Conservation (phyloP, 495 filamentous ascomycete species). For the Trichoderma gamsii region DNA sequence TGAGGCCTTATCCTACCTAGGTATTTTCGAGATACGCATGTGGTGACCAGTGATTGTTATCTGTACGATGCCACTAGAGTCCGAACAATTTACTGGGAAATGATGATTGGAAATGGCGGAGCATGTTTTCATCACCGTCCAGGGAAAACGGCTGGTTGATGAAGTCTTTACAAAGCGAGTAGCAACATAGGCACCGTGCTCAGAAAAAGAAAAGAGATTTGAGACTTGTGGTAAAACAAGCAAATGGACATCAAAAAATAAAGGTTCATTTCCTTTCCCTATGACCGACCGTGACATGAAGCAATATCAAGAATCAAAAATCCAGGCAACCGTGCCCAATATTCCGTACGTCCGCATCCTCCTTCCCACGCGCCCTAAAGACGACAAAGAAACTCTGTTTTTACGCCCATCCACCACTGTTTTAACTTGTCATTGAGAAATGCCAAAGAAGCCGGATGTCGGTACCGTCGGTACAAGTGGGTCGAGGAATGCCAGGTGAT, state of each 20-base stretch:
- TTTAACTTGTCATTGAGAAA: not conserved
- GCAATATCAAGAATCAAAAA: constrained; percentile 13
- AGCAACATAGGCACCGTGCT: not conserved
- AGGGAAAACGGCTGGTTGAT: not conserved
- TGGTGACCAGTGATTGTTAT: too few species aligned
- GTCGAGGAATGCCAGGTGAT: constrained; percentile 21
- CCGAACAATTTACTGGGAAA: not conserved
- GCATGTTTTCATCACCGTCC: not conserved
- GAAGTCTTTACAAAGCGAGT: not conserved
- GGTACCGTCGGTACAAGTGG: constrained; percentile 25
- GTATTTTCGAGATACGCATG: too few species aligned
- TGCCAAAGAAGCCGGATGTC: constrained; percentile 7
- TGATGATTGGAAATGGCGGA: not conserved
- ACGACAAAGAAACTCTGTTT: not conserved
- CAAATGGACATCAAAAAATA: constrained; percentile 14
- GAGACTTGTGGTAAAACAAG: not conserved
- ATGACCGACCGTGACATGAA: constrained; percentile 17
- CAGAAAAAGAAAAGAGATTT: not conserved
- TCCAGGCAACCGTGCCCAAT: constrained; percentile 13
- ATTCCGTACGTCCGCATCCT: constrained; percentile 9
- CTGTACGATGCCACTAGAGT: too few species aligned
- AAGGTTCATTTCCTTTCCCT: constrained; percentile 16
- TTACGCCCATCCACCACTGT: not conserved
- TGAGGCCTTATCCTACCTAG: too few species aligned
- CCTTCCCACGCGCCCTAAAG: not conserved